Conservation (phyloP, 164 flowering plant genomes). For the Liquidambar formosana region DNA sequence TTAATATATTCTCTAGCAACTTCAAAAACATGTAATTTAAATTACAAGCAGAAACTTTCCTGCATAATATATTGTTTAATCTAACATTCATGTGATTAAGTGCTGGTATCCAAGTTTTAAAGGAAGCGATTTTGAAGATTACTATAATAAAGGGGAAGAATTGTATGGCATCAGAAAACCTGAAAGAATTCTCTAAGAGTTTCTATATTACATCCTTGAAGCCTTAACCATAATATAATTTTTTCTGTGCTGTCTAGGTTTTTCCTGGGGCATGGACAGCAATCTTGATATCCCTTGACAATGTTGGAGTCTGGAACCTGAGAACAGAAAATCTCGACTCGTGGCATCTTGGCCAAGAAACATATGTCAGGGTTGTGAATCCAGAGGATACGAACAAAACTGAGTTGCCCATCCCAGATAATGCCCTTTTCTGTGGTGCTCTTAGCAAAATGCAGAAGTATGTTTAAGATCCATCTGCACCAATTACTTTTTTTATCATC, state of each 20-base stretch:
- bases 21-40: too few species aligned
- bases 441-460: slow-evolving; percentile 69
- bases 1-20: too few species aligned
- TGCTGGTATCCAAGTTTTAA: too few species aligned
- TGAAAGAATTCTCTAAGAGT: too few species aligned
- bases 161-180: too few species aligned
- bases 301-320: slow-evolving; percentile 92
- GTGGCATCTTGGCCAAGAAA: slow-evolving; percentile 95
- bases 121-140: too few species aligned
- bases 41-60: too few species aligned
- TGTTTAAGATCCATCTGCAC: slow-evolving; percentile 7
- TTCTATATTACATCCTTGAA: too few species aligned
- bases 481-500: neutral
- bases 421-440: slow-evolving; percentile 78
- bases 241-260: slow-evolving; percentile 47
- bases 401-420: slow-evolving; percentile 74
- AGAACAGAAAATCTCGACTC: slow-evolving; percentile 87
- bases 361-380: slow-evolving; percentile 74
- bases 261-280: slow-evolving; percentile 98
- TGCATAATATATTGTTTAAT: too few species aligned
- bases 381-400: slow-evolving; percentile 80
- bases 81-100: too few species aligned
- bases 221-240: too few species aligned
- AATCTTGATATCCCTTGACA: slow-evolving; percentile 79
- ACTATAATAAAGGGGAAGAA: too few species aligned